phyloP scores from a whole-genome alignment of 192 early-diverging fungal genomes.

The Phlyctochytrium bullatum region DNA sequence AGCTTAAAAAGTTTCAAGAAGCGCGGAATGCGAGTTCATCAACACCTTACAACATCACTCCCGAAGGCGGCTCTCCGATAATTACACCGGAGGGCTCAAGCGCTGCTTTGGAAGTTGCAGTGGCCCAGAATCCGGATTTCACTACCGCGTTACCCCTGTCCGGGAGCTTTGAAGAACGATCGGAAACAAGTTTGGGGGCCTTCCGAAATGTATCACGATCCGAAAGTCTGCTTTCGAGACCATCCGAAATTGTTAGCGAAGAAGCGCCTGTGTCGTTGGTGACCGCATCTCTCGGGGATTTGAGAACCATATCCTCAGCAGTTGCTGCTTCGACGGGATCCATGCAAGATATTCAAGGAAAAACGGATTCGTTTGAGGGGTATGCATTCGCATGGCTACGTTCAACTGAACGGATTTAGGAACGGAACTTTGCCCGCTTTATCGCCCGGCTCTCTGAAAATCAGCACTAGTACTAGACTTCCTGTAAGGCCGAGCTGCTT shows the following conservation, averaged over 20 bases:
- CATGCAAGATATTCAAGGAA: neutral
- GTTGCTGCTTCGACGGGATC: neutral
- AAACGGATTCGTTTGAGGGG: too few species aligned
- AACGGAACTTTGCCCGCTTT: too few species aligned
- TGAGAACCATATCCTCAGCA: too few species aligned
- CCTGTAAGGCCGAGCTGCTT: neutral
- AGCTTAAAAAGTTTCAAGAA: slow-evolving; percentile 25
- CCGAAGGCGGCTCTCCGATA: neutral
- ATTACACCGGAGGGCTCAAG: neutral
- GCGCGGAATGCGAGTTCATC: neutral
- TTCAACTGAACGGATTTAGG: too few species aligned
- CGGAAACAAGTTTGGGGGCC: neutral
- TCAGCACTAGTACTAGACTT: too few species aligned
- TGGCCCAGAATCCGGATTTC: neutral
- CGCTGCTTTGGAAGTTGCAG: neutral
- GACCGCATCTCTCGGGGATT: too few species aligned
- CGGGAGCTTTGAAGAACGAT: neutral
- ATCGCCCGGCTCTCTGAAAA: too few species aligned
- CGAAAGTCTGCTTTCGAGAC: neutral
- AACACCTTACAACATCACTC: neutral
- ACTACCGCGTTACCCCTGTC: neutral
- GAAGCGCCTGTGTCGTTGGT: too few species aligned
- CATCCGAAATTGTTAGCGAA: too few species aligned
- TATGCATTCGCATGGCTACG: too few species aligned
- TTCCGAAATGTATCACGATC: neutral